Conservation (phyloP, 805 yeast genomes). For the Candida lessepsii region DNA sequence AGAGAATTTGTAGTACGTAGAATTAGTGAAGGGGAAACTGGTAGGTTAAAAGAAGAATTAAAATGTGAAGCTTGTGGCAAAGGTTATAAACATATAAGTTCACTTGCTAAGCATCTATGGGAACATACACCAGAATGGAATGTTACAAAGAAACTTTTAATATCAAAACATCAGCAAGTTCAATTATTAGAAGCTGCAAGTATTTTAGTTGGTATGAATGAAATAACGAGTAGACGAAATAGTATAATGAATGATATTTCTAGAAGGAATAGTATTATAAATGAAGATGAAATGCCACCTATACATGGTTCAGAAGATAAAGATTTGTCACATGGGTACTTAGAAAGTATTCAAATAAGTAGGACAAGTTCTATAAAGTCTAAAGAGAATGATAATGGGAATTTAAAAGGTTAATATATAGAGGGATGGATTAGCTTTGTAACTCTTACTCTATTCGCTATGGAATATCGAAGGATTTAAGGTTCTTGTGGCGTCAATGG, state of each 20-base stretch:
- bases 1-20: constrained; percentile 78
- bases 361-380: constrained; percentile 1
- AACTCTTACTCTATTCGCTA: neutral
- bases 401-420: constrained; percentile 13
- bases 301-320: constrained; percentile 4
- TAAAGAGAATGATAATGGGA: constrained; percentile 11
- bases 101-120: constrained; percentile 88
- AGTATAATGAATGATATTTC: constrained; percentile 16
- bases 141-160: constrained; percentile 73
- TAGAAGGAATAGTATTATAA: constrained; percentile 14
- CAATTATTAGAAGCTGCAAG: constrained; percentile 78
- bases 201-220: constrained; percentile 66
- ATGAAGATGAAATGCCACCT: constrained; percentile 13
- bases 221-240: constrained; percentile 11
- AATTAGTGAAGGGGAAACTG: constrained; percentile 83
- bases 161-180: constrained; percentile 87
- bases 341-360: no score
- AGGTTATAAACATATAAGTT: constrained; percentile 84
- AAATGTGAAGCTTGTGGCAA: constrained; percentile 91
- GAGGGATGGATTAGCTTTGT: neutral
- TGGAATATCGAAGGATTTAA: no score
- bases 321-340: constrained; percentile 28
- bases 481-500: no score
- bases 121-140: constrained; percentile 96
- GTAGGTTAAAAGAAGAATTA: constrained; percentile 77